Evolutionary conservation across 1,284 basidiomycete genomes (phyloP).

Genomic region (Apiotrichum laibachii): DNA sequence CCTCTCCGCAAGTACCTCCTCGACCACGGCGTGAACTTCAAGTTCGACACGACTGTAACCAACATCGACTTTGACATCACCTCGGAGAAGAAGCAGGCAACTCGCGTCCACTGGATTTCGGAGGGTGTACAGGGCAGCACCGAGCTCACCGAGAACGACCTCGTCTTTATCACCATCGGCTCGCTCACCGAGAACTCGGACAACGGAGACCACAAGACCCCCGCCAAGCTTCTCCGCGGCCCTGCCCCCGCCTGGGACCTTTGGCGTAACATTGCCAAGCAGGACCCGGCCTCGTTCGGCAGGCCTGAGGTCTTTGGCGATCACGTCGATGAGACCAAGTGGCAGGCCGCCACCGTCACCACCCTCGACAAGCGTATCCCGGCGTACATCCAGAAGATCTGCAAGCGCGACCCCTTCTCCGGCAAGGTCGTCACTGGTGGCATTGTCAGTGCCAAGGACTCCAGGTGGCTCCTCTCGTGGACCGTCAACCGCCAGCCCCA

Average conservation of each 20-base stretch:
- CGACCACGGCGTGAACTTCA: conserved; percentile 5
- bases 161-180: conserved; percentile 6
- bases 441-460: conserved; percentile 5
- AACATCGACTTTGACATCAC: conserved; percentile 1
- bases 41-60: background rate
- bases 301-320: conserved; percentile 4
- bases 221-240: conserved; percentile 1
- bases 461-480: conserved; percentile 3
- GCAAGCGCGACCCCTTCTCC: conserved; percentile 3
- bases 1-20: conserved; percentile 3
- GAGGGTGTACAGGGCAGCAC: background rate
- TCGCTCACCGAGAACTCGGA: conserved; percentile 7
- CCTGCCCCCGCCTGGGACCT: conserved; percentile 8
- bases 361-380: conserved; percentile 7
- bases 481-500: conserved; percentile 8
- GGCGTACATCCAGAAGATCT: conserved; percentile 8
- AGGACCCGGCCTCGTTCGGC: conserved; percentile 2
- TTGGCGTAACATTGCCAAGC: conserved; percentile 5
- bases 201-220: conserved; percentile 8
- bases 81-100: background rate
- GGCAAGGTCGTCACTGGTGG: conserved; percentile 7
- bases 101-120: too few species aligned
- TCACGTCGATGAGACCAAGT: conserved; percentile 6
- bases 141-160: conserved; percentile 2
- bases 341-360: conserved; percentile 1